phyloP scores from a whole-genome alignment of 768 basidiomycete species.

The Lactarius deliciosus region DNA sequence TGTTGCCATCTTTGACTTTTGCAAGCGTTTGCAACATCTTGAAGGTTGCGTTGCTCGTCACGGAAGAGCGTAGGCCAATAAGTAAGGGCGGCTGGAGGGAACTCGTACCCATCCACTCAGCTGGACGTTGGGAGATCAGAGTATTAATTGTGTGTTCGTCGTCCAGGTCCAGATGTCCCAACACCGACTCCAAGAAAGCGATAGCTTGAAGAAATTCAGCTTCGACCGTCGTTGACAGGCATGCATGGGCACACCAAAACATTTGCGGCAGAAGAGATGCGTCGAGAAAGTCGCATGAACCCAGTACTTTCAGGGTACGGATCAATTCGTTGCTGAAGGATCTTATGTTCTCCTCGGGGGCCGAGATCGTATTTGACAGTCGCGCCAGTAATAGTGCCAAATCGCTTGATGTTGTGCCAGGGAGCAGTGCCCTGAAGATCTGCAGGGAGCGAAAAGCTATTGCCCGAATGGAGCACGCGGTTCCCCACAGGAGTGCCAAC shows the following conservation, averaged over 20 bases:
- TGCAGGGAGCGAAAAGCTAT: slow-evolving; percentile 89
- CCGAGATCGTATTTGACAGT: slow-evolving; percentile 80
- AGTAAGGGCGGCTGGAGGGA: slow-evolving; percentile 71
- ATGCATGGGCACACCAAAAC: slow-evolving; percentile 85
- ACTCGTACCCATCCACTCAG: slow-evolving; percentile 64
- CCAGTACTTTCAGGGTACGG: slow-evolving; percentile 66
- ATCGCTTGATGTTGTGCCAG: slow-evolving; percentile 65
- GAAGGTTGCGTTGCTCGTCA: slow-evolving; percentile 65
- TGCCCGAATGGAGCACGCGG: slow-evolving; percentile 80
- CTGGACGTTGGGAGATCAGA: slow-evolving; percentile 66
- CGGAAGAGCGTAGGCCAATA: slow-evolving; percentile 76
- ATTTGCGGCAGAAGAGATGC: slow-evolving; percentile 70
- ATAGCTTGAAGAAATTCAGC: slow-evolving; percentile 71
- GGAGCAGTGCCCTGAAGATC: slow-evolving; percentile 79
- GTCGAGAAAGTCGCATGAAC: slow-evolving; percentile 55
- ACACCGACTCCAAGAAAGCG: slow-evolving; percentile 59
- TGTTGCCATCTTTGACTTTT: slow-evolving; percentile 55
- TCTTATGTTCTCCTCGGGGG: slow-evolving; percentile 73
- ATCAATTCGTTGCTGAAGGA: slow-evolving; percentile 83
- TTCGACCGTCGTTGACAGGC: slow-evolving; percentile 80
- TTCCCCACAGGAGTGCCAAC: slow-evolving; percentile 79
- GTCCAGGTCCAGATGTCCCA: slow-evolving; percentile 69
- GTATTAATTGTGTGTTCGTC: slow-evolving; percentile 65
- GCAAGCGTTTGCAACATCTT: slow-evolving; percentile 63
- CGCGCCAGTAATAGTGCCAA: slow-evolving; percentile 79